These are phyloP conservation scores for Eragrostis tef DNA, from an alignment of 202 grass and related monocot genomes.

Conservation along the genomic window DNA sequence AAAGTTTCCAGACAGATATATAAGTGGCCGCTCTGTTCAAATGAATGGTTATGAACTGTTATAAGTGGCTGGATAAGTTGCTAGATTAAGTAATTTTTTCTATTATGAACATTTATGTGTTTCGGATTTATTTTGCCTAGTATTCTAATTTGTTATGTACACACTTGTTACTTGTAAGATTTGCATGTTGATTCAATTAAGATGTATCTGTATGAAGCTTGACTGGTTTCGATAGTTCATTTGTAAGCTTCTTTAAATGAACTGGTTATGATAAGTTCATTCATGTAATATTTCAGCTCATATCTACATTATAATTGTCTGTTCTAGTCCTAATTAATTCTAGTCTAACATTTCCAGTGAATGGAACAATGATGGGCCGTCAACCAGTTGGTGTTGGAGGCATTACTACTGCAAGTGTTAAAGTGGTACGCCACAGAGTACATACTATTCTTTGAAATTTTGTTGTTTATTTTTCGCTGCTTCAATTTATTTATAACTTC, in stretches of 20 bases:
- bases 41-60: slow-evolving; percentile 16
- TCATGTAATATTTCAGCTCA: not conserved
- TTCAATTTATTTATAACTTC: slow-evolving; percentile 19
- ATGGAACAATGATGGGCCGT: slow-evolving; percentile 61
- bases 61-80: not conserved
- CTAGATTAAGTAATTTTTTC: not conserved
- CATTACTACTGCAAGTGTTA: slow-evolving; percentile 65
- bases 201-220: not conserved
- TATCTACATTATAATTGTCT: slow-evolving; percentile 39
- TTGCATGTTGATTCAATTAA: slow-evolving; percentile 28
- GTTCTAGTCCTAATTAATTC: slow-evolving; percentile 37
- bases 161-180: not conserved
- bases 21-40: not conserved
- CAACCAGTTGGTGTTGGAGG: slow-evolving; percentile 57
- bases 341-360: slow-evolving; percentile 57
- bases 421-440: slow-evolving; percentile 64
- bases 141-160: slow-evolving; percentile 10
- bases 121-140: slow-evolving; percentile 8
- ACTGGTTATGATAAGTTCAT: slow-evolving; percentile 24
- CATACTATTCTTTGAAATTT: slow-evolving; percentile 30
- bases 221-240: not conserved
- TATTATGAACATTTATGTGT: not conserved
- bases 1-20: slow-evolving; percentile 12
- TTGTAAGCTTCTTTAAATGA: slow-evolving; percentile 35
- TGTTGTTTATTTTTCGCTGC: slow-evolving; percentile 19